Percentiles rank a stretch among this genome's conserved stretches.
These are phyloP conservation scores for Poa annua DNA, from an alignment of 176 grass and related monocot genomes.

Conservation along the genomic window DNA sequence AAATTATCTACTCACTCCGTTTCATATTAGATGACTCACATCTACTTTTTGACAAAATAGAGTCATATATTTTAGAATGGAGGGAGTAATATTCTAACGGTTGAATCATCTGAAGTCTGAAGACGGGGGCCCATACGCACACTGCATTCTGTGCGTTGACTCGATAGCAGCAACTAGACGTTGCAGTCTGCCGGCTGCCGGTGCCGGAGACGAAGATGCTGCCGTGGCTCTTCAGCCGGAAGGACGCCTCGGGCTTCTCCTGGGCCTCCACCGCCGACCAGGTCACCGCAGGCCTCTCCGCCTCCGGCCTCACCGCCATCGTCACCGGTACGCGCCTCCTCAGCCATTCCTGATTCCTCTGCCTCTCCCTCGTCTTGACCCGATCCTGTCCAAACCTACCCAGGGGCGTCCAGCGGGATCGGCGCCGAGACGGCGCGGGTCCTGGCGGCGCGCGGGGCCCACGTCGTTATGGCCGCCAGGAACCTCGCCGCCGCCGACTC, in stretches of 20 bases:
- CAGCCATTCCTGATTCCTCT: neutral
- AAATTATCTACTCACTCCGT: too few species aligned
- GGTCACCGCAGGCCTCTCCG: neutral
- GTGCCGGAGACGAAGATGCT: neutral
- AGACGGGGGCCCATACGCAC: too few species aligned
- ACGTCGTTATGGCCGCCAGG: constrained; percentile 75
- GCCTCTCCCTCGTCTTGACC: neutral
- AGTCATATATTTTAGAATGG: too few species aligned
- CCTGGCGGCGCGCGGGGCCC: constrained; percentile 76
- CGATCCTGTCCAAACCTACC: neutral
- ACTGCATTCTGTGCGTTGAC: too few species aligned
- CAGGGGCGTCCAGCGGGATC: constrained; percentile 89
- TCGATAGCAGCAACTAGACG: neutral
- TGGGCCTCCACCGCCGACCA: constrained; percentile 5
- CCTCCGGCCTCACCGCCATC: neutral
- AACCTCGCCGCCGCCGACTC: constrained; percentile 48
- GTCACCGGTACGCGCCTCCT: neutral
- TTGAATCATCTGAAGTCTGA: too few species aligned
- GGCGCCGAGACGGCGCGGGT: constrained; percentile 74
- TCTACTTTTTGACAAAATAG: too few species aligned
- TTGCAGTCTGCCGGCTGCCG: too few species aligned
- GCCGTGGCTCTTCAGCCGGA: neutral
- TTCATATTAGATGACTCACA: too few species aligned
- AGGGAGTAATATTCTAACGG: too few species aligned
- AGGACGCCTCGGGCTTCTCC: neutral